These are phyloP conservation scores for Oryza australiensis DNA, from an alignment of 176 grass and related monocot species.

Conservation along the genomic window DNA sequence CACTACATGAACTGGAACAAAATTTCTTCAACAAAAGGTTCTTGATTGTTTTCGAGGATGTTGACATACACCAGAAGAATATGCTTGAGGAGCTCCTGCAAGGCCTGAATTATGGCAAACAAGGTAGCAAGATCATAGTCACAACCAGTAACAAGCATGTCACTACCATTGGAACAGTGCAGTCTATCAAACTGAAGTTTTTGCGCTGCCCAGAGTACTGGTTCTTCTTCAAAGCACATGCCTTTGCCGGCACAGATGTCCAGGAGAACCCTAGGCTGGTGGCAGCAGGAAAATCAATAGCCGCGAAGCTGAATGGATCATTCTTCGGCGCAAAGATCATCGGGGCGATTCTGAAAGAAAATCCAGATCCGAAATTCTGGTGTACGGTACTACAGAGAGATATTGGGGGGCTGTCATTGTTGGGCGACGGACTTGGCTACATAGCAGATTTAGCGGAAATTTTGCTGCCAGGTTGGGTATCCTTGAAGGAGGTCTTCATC, in stretches of 20 bases:
- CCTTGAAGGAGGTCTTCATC: neutral
- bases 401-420: neutral
- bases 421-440: slow-evolving; percentile 12
- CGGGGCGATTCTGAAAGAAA: neutral
- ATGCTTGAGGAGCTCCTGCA: slow-evolving; percentile 17
- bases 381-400: neutral
- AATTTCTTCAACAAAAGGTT: slow-evolving; percentile 7
- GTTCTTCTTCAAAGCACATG: slow-evolving; percentile 43
- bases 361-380: slow-evolving; percentile 19
- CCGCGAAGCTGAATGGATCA: neutral
- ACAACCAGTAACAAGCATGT: neutral
- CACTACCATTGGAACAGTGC: neutral
- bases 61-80: neutral
- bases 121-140: slow-evolving; percentile 33
- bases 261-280: slow-evolving; percentile 13
- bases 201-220: neutral
- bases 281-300: neutral
- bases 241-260: neutral
- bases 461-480: neutral
- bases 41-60: slow-evolving; percentile 24
- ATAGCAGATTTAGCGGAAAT: slow-evolving; percentile 26
- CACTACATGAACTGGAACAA: neutral
- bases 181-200: neutral
- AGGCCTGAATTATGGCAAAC: neutral
- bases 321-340: slow-evolving; percentile 17